Evolutionary conservation across 108 stramenopile species (phyloP).

Genomic region (Parietichytrium sp.): DNA sequence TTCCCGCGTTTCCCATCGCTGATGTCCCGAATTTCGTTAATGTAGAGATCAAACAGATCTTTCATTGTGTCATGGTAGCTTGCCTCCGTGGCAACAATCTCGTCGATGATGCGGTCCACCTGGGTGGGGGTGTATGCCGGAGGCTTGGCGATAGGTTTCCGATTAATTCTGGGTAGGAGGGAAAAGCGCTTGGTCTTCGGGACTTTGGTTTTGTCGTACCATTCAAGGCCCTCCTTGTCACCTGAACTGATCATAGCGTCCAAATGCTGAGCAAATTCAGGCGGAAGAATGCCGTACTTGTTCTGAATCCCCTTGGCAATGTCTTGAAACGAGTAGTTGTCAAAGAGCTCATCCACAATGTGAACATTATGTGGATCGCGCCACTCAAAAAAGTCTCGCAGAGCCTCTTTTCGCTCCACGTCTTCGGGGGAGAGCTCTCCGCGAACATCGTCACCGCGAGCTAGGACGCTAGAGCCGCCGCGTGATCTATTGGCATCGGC

Average conservation of each 20-base stretch:
- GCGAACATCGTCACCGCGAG: no score
- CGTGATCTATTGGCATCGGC: no score
- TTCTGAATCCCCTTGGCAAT: constrained; percentile 12
- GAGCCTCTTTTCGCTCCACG: neutral
- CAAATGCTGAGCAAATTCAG: neutral
- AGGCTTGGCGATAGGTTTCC: neutral
- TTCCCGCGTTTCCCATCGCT: neutral
- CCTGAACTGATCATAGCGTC: neutral
- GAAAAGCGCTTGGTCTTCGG: neutral
- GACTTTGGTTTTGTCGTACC: constrained; percentile 1
- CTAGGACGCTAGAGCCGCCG: no score
- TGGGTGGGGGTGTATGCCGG: neutral
- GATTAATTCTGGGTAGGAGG: neutral
- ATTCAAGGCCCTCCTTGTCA: neutral
- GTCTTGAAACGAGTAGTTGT: constrained; percentile 7
- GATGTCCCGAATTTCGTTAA: neutral
- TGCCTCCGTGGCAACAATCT: constrained; percentile 21
- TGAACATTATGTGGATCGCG: neutral
- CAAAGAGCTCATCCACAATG: neutral
- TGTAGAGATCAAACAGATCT: neutral
- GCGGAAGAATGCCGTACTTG: constrained; percentile 6
- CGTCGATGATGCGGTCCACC: constrained; percentile 18
- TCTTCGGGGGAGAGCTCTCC: constrained; percentile 1
- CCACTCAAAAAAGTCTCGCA: constrained; percentile 1
- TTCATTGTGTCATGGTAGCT: constrained; percentile 8